These are phyloP conservation scores for Fusarium lateritium DNA, from an alignment of 2,329 filamentous ascomycete species.

Conservation along the genomic window DNA sequence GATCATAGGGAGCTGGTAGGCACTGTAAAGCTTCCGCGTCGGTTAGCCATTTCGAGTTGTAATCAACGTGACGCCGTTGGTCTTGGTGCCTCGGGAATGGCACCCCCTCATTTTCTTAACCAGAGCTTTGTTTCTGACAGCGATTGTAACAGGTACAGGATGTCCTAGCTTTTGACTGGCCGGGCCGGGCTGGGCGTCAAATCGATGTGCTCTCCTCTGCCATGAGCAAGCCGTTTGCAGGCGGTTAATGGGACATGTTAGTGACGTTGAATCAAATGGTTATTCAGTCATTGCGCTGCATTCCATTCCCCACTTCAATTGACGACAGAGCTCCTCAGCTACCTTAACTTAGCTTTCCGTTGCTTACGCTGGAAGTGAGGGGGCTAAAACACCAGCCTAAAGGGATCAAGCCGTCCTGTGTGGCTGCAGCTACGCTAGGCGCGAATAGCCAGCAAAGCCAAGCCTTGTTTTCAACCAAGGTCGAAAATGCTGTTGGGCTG, in stretches of 20 bases:
- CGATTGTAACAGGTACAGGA: background rate
- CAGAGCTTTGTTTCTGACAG: conserved; percentile 5
- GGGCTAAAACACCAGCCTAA: conserved; percentile 20
- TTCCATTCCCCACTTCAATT: background rate
- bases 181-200: background rate
- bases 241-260: background rate
- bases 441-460: conserved; percentile 15
- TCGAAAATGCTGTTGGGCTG: conserved; percentile 18
- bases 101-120: conserved; percentile 19
- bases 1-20: conserved; percentile 7
- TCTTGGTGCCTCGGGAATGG: conserved; percentile 34
- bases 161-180: background rate
- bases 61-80: conserved; percentile 35
- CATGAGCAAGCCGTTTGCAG: background rate
- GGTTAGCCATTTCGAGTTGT: conserved; percentile 33
- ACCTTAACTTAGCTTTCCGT: conserved; percentile 15
- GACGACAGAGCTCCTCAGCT: background rate
- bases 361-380: conserved; percentile 34
- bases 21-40: conserved; percentile 2
- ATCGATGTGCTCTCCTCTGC: background rate
- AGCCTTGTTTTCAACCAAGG: conserved; percentile 6
- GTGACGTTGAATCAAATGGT: background rate
- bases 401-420: conserved; percentile 31
- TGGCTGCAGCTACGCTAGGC: conserved; percentile 34
- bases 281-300: background rate